Evolutionary conservation across 495 filamentous ascomycete genomes (phyloP), one percentile per base, ranked within the genome.

Genomic region (Recurvomyces mirabilis): DNA sequence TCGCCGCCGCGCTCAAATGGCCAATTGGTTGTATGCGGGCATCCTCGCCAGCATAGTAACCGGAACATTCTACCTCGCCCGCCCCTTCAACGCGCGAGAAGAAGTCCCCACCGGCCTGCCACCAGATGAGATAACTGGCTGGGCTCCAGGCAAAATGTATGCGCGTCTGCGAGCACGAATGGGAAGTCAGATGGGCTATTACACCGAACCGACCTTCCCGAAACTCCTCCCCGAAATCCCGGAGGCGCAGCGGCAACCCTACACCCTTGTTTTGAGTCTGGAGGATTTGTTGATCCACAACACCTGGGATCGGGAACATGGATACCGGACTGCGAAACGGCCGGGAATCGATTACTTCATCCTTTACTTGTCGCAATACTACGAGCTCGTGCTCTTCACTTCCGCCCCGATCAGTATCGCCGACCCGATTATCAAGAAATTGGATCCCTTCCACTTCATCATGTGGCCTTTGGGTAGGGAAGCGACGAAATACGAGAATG

Each of bases 281-380:
- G 93, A 98, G 66, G 91, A 96, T 64, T 67, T 98, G 52, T 72
- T 96, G 21, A 77, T 98, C 25, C 89, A 95, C 64, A 87, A 81
- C 60, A 84, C 93, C 55, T 98, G 91, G 91, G 76, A 76, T 17
- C 75, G 87, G 38, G 82, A 96, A 54, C 82, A 95, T 54, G 91
- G 91, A 21, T 98, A 91, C 89, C 78, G 89, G 45, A 75, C 89
- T 52, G 91, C 91, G 31, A 98, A 98, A 67, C 77, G 91, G 25
- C 91, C 91, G 21, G 91, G 91, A 30, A 72, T 94, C 34, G 91
- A 98, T 66, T 98, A 98, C 69, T 96, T 98, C 68, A 63, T 98
- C 41, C 84, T 82, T 57, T 98, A 98, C 60, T 71, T 98, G 29
- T 87, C 81, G 64, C 86, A 94, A 60, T 95, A 96, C 70, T 98